These are phyloP conservation scores for Dianthus caryophyllus DNA, from an alignment of 148 eudicot species.

Conservation along the genomic window DNA sequence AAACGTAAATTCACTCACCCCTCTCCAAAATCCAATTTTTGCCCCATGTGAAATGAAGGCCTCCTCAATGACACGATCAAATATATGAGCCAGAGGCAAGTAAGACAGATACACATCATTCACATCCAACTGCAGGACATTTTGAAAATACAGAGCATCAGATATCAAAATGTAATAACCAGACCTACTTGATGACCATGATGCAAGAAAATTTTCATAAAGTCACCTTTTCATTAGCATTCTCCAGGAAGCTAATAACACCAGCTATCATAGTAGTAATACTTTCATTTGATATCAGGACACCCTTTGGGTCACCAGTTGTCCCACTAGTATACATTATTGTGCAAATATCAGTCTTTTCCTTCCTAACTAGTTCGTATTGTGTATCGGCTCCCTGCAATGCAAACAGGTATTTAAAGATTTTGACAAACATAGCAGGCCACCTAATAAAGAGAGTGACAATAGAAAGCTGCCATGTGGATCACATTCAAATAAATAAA, in stretches of 20 bases:
- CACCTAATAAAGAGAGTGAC: neutral
- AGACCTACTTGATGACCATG: neutral
- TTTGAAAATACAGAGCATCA: neutral
- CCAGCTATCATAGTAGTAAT: conserved; percentile 87
- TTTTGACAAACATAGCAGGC: neutral
- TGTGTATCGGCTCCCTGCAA: conserved; percentile 66
- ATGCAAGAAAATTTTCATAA: neutral
- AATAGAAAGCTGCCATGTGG: neutral
- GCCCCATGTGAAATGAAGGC: conserved; percentile 72
- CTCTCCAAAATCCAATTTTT: conserved; percentile 95
- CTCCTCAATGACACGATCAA: conserved; percentile 97
- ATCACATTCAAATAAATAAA: neutral
- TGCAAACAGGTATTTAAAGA: conserved; percentile 3
- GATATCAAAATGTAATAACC: neutral
- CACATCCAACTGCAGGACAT: conserved; percentile 45
- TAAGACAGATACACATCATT: conserved; percentile 85
- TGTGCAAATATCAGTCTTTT: conserved; percentile 82
- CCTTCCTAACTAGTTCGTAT: conserved; percentile 64
- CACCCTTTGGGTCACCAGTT: conserved; percentile 99
- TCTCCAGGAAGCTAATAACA: conserved; percentile 57
- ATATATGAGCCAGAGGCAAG: conserved; percentile 97
- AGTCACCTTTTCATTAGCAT: conserved; percentile 70
- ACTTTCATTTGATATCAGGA: conserved; percentile 79
- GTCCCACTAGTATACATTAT: conserved; percentile 99
- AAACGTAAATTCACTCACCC: conserved; percentile 52